phyloP scores from a whole-genome alignment of 768 basidiomycete species.

The Lactifluus subvellereus region DNA sequence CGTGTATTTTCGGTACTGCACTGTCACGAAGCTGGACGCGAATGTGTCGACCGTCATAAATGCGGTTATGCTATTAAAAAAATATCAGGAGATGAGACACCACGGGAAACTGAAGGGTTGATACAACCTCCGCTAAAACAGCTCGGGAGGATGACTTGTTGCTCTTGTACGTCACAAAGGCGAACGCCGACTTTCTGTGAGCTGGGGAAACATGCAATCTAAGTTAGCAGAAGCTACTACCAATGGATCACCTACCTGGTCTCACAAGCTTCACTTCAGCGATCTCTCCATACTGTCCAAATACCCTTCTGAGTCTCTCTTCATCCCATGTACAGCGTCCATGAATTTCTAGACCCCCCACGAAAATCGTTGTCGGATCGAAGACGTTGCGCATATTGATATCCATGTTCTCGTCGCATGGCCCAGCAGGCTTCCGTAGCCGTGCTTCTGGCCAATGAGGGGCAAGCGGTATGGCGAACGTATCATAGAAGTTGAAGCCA shows the following conservation, averaged over 20 bases:
- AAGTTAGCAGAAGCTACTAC: neutral
- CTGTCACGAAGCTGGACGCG: constrained; percentile 71
- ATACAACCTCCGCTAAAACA: constrained; percentile 53
- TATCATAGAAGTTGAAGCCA: constrained; percentile 47
- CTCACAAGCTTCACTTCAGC: constrained; percentile 60
- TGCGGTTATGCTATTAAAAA: constrained; percentile 57
- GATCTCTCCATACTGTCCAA: constrained; percentile 58
- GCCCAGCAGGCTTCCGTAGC: neutral
- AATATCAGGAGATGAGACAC: constrained; percentile 6
- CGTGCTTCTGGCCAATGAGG: constrained; percentile 6
- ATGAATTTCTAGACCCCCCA: constrained; percentile 65
- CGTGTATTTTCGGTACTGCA: constrained; percentile 40
- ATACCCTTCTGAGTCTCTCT: constrained; percentile 50
- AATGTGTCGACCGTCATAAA: constrained; percentile 63
- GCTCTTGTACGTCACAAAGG: constrained; percentile 68
- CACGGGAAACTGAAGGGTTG: constrained; percentile 3
- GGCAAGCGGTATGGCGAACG: constrained; percentile 39
- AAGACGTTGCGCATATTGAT: constrained; percentile 36
- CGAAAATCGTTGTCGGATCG: constrained; percentile 68
- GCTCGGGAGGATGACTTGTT: constrained; percentile 61
- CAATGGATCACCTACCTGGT: constrained; percentile 44
- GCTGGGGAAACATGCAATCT: constrained; percentile 34
- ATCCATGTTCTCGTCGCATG: constrained; percentile 14
- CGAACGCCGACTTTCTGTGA: constrained; percentile 64
- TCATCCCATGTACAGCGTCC: constrained; percentile 67